phyloP scores from a whole-genome alignment of 2,329 filamentous ascomycete species.

The Geosmithia flava region DNA sequence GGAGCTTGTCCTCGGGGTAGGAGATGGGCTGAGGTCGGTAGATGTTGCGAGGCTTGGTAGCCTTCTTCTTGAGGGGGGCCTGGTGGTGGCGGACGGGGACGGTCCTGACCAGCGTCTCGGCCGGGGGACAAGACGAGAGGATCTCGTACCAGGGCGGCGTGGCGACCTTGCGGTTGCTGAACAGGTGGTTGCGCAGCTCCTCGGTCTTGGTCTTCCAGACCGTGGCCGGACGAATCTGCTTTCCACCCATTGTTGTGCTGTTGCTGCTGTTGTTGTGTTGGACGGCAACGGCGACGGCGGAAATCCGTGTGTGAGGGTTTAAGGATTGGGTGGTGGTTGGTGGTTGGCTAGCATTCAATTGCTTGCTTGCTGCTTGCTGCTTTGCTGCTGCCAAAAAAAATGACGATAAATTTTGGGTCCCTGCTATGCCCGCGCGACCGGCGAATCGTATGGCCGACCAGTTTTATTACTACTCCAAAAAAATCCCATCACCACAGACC shows the following conservation, averaged over 20 bases:
- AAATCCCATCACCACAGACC: no score
- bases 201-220: slow-evolving; percentile 32
- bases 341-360: no score
- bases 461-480: no score
- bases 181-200: slow-evolving; percentile 28
- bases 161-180: slow-evolving; percentile 17
- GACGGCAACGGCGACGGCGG: no score
- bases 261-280: neutral
- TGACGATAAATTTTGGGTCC: slow-evolving; percentile 18
- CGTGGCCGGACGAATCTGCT: slow-evolving; percentile 32
- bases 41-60: slow-evolving; percentile 49
- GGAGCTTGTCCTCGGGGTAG: slow-evolving; percentile 76
- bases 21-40: slow-evolving; percentile 68
- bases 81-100: slow-evolving; percentile 33
- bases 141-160: slow-evolving; percentile 37
- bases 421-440: no score
- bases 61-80: slow-evolving; percentile 21
- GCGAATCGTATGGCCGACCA: no score
- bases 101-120: slow-evolving; percentile 44
- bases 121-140: slow-evolving; percentile 40
- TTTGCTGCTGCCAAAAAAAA: slow-evolving; percentile 11
- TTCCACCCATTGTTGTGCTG: slow-evolving; percentile 22
- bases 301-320: no score
- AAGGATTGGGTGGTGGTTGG: no score
- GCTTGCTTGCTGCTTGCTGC: neutral